Percentiles rank a stretch among this genome's conserved stretches.
These are phyloP conservation scores for Flaveria bidentis DNA, from an alignment of 129 eudicot genomes.

Conservation along the genomic window DNA sequence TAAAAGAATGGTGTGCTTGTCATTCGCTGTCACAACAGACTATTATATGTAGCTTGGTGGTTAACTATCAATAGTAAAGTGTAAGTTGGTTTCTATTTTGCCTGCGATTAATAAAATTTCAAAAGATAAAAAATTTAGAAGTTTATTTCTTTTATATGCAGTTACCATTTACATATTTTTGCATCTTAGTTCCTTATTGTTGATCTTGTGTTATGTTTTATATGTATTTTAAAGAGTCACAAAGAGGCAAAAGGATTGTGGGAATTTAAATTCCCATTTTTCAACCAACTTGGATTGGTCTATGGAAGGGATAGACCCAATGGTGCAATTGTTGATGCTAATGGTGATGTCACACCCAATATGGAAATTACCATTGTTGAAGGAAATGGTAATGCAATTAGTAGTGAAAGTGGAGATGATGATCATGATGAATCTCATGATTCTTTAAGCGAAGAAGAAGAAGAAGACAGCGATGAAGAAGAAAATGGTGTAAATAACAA, in stretches of 20 bases:
- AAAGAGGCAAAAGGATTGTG: conserved; percentile 30
- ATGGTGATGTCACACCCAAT: not conserved
- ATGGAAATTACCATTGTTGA: conserved; percentile 5
- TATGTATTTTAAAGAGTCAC: conserved; percentile 10
- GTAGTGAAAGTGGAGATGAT: conserved; percentile 14
- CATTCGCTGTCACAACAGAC: too few species aligned
- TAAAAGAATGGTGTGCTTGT: too few species aligned
- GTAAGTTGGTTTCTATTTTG: too few species aligned
- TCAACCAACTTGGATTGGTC: not conserved
- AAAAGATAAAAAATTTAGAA: too few species aligned
- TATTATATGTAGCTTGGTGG: too few species aligned
- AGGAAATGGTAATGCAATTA: not conserved
- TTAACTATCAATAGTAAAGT: too few species aligned
- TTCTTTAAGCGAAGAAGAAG: conserved; percentile 2
- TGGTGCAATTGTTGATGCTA: not conserved
- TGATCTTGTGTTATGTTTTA: not conserved
- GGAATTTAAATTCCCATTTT: conserved; percentile 17
- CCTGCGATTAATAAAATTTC: too few species aligned
- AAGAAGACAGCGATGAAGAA: not conserved
- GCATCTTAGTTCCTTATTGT: not conserved
- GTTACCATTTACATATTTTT: not conserved
- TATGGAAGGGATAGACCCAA: conserved; percentile 2
- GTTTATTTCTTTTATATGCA: too few species aligned
- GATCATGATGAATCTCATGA: conserved; percentile 4
- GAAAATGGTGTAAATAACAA: not conserved